Base-by-base conservation (phyloP, 2,329 filamentous ascomycete genomes). In the Pezicula neosporulosa region DNA sequence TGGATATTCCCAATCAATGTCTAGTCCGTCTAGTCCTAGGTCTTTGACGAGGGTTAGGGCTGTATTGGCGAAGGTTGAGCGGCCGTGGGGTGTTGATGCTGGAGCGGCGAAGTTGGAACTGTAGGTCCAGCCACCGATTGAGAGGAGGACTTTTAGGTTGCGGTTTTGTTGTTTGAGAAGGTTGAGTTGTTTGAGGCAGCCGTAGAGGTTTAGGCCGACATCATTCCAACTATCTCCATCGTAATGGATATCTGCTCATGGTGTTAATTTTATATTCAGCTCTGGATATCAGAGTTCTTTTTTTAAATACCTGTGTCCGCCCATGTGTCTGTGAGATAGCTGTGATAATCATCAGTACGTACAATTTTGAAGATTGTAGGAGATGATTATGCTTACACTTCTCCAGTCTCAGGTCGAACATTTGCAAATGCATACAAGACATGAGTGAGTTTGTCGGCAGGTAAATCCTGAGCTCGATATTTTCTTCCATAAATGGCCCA, bases 51-150 rank as follows among this genome's bases (percentile, higher is more conserved):
- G 72, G 19, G 83, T 77, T 1, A 96, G 86, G 33, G 89, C 86
- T 27, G 81, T 83, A 47, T 78, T 74, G 8, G 90, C 92, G 70
- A 97, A 97, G 1, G 66, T 78, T 28, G 77, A 74, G 7, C 91
- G 81, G 8, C 90, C 90, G 21, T 79, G 70, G 0, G 82, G 75
- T 0, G 87, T 90, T 39, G 87, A 87, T 1, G 87, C 86, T 0
- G 90, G 87, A 27, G 71, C 73, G n/a, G 81, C 78, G 70, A 97
- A 95, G 72, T 96, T 94, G 68, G 81, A 75, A 56, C 86, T 89
- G 69, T 96, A 96, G 0, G 91, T 96, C 91, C 91, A 97, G 47
- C 93, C 93, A 55, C 92, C 92, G 55, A 97, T 89, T 49, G 87
- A 91, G 4, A 97, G 80, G 12, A 97, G 77, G 3, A 94, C 76